Percentiles rank a stretch among this genome's conserved stretches.
These are phyloP conservation scores for Monosporascus sp. DNA, from an alignment of 2,329 filamentous ascomycete genomes.

Conservation along the genomic window DNA sequence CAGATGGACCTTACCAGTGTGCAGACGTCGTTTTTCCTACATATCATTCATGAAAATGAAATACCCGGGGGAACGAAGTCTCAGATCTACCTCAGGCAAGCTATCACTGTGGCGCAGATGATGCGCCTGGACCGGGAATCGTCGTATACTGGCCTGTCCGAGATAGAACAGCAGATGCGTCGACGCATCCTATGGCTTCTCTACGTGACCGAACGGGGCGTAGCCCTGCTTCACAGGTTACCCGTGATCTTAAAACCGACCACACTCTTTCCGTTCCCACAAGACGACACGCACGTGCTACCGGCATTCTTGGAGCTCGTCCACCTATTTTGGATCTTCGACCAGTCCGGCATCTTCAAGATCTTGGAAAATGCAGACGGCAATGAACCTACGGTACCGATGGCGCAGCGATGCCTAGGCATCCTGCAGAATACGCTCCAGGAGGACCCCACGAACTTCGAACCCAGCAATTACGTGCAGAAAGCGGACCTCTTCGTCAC, in stretches of 20 bases:
- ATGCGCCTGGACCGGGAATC: conserved; percentile 40
- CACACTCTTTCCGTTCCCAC: conserved; percentile 29
- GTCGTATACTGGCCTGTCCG: conserved; percentile 30
- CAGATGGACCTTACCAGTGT: conserved; percentile 34
- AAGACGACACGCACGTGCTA: conserved; percentile 35
- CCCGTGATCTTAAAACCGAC: conserved; percentile 40
- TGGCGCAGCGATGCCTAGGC: conserved; percentile 28
- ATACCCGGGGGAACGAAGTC: conserved; percentile 40
- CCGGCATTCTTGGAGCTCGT: conserved; percentile 45
- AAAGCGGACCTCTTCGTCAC: conserved; percentile 45
- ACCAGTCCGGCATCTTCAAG: conserved; percentile 43
- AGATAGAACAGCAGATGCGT: conserved; percentile 38
- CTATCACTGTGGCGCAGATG: conserved; percentile 47
- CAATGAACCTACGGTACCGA: conserved; percentile 5
- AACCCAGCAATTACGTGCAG: conserved; percentile 41
- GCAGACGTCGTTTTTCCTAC: conserved; percentile 45
- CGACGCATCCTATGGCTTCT: conserved; percentile 42
- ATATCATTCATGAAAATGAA: conserved; percentile 47
- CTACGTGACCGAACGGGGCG: conserved; percentile 45
- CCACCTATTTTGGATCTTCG: conserved; percentile 45
- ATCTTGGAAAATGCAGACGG: conserved; percentile 34
- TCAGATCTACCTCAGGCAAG: conserved; percentile 43
- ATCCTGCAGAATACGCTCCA: conserved; percentile 37
- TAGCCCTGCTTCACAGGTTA: conserved; percentile 45
- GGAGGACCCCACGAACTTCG: conserved; percentile 31